phyloP scores from a whole-genome alignment of 371 early-diverging fungal species.

The Haplosporangium sp. region DNA sequence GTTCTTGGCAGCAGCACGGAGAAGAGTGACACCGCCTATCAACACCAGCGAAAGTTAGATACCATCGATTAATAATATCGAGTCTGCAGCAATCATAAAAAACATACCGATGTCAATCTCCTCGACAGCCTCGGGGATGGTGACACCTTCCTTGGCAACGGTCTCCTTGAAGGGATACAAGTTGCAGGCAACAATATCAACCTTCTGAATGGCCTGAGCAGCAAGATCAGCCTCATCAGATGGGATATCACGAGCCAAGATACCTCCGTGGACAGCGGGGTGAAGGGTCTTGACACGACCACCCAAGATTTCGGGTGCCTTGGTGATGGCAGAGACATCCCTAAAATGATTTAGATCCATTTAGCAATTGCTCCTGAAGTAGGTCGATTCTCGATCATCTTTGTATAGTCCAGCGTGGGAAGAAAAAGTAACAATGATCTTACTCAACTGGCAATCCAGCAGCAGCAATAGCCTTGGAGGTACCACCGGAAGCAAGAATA shows the following conservation, averaged over 20 bases:
- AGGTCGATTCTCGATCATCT: slow-evolving; percentile 18
- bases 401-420: not conserved
- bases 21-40: slow-evolving; percentile 93
- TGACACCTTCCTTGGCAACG: slow-evolving; percentile 87
- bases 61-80: not conserved
- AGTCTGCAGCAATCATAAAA: not conserved
- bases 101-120: slow-evolving; percentile 94
- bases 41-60: not conserved
- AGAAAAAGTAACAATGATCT: slow-evolving; percentile 14
- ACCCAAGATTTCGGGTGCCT: slow-evolving; percentile 98
- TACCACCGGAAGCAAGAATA: slow-evolving; percentile 96
- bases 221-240: slow-evolving; percentile 90
- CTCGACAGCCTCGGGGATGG: slow-evolving; percentile 95
- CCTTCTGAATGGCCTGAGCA: slow-evolving; percentile 89
- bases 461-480: slow-evolving; percentile 89
- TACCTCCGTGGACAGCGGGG: slow-evolving; percentile 98
- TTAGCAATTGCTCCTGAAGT: not conserved
- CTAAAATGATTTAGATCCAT: slow-evolving; percentile 53
- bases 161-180: slow-evolving; percentile 98
- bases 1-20: slow-evolving; percentile 99
- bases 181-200: slow-evolving; percentile 97
- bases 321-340: slow-evolving; percentile 96
- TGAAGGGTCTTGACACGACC: slow-evolving; percentile 99
- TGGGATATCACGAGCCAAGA: slow-evolving; percentile 91
- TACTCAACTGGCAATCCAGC: slow-evolving; percentile 92